A percentile compares a stretch with the other conserved stretches of the same genome.
Conservation (phyloP, 139 green algal species). For the Protoeuglena noctilucae region DNA sequence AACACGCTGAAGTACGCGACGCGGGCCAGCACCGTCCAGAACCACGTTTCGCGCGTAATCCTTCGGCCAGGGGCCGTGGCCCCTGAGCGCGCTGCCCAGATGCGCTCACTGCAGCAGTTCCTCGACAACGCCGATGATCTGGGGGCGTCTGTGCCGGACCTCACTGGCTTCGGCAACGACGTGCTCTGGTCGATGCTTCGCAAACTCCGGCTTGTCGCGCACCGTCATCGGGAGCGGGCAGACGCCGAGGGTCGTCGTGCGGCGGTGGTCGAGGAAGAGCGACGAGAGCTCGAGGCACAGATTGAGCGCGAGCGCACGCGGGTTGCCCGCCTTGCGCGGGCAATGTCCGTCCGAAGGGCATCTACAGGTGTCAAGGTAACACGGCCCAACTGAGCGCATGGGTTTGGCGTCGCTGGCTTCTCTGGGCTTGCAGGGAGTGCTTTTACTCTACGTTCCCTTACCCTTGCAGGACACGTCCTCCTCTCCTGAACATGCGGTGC, state of each 20-base stretch:
- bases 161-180: neutral
- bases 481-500: too few relatives aligned
- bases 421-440: too few relatives aligned
- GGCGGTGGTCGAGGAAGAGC: neutral
- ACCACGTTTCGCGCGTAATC: too few relatives aligned
- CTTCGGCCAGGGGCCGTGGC: too few relatives aligned
- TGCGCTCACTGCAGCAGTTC: neutral
- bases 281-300: neutral
- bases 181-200: neutral
- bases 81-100: too few relatives aligned
- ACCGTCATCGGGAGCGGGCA: neutral
- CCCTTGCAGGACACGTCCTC: too few relatives aligned
- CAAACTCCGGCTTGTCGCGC: neutral
- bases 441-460: too few relatives aligned
- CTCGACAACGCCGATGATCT: neutral
- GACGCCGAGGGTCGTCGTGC: neutral
- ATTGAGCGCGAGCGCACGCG: neutral
- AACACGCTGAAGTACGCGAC: conserved; percentile 33
- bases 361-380: too few relatives aligned
- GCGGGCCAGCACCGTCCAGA: conserved; percentile 27
- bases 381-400: too few relatives aligned
- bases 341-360: too few relatives aligned
- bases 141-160: neutral
- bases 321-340: neutral
- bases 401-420: too few relatives aligned